These are phyloP conservation scores for Xylariaceae sp. DNA, from an alignment of 2,329 filamentous ascomycete species.

Conservation along the genomic window DNA sequence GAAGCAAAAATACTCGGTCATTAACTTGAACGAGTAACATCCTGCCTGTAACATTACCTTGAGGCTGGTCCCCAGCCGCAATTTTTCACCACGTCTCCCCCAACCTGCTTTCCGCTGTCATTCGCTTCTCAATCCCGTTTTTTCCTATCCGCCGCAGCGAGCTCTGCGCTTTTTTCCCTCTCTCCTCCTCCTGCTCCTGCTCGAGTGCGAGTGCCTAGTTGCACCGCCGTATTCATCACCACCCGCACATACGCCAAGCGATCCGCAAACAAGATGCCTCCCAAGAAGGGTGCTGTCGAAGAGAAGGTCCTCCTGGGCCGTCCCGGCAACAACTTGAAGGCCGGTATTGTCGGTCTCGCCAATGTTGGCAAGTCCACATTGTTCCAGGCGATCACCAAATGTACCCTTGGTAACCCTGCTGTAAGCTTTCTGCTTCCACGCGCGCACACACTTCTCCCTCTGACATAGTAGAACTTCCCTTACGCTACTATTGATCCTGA, in stretches of 20 bases:
- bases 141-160: conserved; percentile 57
- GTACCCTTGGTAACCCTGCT: conserved; percentile 92
- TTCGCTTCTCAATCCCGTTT: conserved; percentile 50
- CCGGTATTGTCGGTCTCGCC: conserved; percentile 97
- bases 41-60: conserved; percentile 9
- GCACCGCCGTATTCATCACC: conserved; percentile 42
- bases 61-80: conserved; percentile 39
- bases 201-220: conserved; percentile 40
- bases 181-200: conserved; percentile 25
- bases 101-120: conserved; percentile 34
- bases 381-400: conserved; percentile 99
- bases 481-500: conserved; percentile 99
- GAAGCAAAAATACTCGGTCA: conserved; percentile 10
- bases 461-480: conserved; percentile 74
- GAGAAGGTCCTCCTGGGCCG: conserved; percentile 95
- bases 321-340: conserved; percentile 97
- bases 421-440: conserved; percentile 48
- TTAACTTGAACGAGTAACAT: conserved; percentile 25
- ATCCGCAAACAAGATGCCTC: conserved; percentile 66
- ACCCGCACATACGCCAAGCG: conserved; percentile 56
- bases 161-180: conserved; percentile 54
- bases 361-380: conserved; percentile 99
- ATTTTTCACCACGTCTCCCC: conserved; percentile 41
- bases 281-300: conserved; percentile 87
- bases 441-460: conserved; percentile 27